A percentile compares a stretch with the other conserved stretches of the same genome.
These are phyloP conservation scores for Capronia coronata DNA, from an alignment of 2,329 filamentous ascomycete genomes.

Conservation along the genomic window DNA sequence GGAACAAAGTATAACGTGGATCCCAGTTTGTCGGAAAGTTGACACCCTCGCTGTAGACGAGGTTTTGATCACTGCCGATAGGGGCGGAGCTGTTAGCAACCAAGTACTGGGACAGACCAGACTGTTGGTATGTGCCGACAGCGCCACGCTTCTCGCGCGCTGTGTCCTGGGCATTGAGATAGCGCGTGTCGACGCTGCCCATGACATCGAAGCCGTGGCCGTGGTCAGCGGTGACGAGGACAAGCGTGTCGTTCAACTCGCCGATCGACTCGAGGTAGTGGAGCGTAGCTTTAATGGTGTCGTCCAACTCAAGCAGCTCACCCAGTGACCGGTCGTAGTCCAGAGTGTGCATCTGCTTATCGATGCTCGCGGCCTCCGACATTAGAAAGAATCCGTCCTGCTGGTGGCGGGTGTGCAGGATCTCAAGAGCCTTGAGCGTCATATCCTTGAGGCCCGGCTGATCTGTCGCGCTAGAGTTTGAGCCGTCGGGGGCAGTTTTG, in stretches of 20 bases:
- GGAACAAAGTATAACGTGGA: conserved; percentile 72
- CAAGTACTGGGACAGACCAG: conserved; percentile 70
- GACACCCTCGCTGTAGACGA: conserved; percentile 62
- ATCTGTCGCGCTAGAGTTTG: conserved; percentile 58
- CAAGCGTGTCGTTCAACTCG: conserved; percentile 66
- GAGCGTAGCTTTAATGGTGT: conserved; percentile 71
- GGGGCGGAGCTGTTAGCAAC: conserved; percentile 37
- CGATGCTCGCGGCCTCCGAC: conserved; percentile 77
- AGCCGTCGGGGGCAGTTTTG: conserved; percentile 63
- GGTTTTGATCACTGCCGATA: conserved; percentile 50
- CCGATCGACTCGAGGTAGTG: conserved; percentile 60
- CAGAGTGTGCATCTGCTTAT: conserved; percentile 82
- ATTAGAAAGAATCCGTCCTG: conserved; percentile 79
- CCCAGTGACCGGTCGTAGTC: conserved; percentile 82
- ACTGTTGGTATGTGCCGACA: conserved; percentile 65
- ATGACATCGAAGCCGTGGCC: conserved; percentile 86
- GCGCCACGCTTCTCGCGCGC: conserved; percentile 70
- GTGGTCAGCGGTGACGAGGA: conserved; percentile 80
- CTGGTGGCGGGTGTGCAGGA: conserved; percentile 60
- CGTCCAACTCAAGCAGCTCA: conserved; percentile 77
- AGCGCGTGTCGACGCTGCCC: conserved; percentile 73
- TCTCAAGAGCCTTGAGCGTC: conserved; percentile 78
- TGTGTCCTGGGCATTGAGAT: conserved; percentile 53
- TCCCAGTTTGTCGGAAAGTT: conserved; percentile 82
- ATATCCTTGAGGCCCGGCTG: conserved; percentile 82